These are phyloP conservation scores for Grosmannia clavigera DNA, from an alignment of 2,329 filamentous ascomycete species.

Conservation along the genomic window DNA sequence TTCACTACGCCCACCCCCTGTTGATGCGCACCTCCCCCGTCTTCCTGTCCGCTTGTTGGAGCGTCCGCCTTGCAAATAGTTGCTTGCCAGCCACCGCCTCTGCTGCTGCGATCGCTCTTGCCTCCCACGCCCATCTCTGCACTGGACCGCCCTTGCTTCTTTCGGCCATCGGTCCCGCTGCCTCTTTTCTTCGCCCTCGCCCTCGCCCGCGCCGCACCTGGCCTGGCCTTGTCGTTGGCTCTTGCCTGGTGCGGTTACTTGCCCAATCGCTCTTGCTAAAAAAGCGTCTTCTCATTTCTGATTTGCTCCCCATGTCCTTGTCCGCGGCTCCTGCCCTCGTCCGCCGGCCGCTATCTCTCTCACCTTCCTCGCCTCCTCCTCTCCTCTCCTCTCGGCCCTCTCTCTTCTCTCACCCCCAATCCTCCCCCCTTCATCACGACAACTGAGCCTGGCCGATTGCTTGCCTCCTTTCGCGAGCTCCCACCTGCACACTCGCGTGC, in stretches of 20 bases:
- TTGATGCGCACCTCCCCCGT: background rate
- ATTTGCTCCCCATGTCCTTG: background rate
- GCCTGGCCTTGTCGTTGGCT: background rate
- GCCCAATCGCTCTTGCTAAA: background rate
- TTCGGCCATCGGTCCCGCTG: slow-evolving; percentile 4
- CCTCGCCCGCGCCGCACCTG: background rate
- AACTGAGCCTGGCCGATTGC: too few species aligned
- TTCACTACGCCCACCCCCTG: background rate
- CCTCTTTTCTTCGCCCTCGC: background rate
- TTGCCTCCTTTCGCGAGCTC: background rate
- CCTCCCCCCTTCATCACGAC: background rate
- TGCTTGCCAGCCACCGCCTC: too few species aligned
- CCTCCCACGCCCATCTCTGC: background rate
- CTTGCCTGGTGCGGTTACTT: background rate
- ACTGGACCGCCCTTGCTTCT: background rate
- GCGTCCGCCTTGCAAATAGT: background rate
- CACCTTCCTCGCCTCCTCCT: background rate
- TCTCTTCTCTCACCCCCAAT: background rate
- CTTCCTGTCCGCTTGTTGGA: background rate
- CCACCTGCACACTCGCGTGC: background rate
- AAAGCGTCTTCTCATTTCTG: background rate
- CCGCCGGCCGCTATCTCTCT: background rate
- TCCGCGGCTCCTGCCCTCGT: background rate
- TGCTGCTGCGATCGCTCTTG: background rate
- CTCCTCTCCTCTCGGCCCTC: background rate